Percentiles rank a stretch among this genome's conserved stretches.
These are phyloP conservation scores for Penicillium carneum DNA, from an alignment of 2,329 filamentous ascomycete species.

Conservation along the genomic window DNA sequence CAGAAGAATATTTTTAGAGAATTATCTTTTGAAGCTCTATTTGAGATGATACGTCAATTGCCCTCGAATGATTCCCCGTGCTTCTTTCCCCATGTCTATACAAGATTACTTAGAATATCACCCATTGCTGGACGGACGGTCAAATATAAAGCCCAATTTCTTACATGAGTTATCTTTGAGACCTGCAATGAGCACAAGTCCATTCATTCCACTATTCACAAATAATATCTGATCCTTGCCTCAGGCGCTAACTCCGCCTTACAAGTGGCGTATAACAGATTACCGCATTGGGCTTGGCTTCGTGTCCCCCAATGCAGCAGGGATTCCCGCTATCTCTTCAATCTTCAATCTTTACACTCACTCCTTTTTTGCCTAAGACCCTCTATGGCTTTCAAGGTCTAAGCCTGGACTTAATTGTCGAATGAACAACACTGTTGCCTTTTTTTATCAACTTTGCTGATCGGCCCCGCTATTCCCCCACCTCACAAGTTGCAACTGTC, in stretches of 20 bases:
- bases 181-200: background rate
- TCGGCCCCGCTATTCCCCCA: conserved; percentile 16
- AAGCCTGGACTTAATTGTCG: background rate
- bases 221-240: conserved; percentile 5
- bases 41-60: background rate
- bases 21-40: background rate
- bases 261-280: conserved; percentile 14
- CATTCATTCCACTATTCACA: background rate
- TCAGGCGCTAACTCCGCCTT: conserved; percentile 1
- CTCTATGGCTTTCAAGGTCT: background rate
- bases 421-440: background rate
- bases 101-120: background rate
- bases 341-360: background rate
- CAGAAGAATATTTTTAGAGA: background rate
- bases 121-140: background rate
- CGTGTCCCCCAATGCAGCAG: conserved; percentile 11
- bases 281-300: conserved; percentile 18
- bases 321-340: background rate
- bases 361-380: background rate
- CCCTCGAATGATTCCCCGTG: background rate
- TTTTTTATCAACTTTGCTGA: conserved; percentile 6
- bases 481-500: conserved; percentile 4
- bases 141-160: background rate
- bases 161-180: background rate
- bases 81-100: background rate